A percentile compares a stretch with the other conserved stretches of the same genome.
Conservation (phyloP, 805 yeast species). For the Yamadazyma nakazawae region DNA sequence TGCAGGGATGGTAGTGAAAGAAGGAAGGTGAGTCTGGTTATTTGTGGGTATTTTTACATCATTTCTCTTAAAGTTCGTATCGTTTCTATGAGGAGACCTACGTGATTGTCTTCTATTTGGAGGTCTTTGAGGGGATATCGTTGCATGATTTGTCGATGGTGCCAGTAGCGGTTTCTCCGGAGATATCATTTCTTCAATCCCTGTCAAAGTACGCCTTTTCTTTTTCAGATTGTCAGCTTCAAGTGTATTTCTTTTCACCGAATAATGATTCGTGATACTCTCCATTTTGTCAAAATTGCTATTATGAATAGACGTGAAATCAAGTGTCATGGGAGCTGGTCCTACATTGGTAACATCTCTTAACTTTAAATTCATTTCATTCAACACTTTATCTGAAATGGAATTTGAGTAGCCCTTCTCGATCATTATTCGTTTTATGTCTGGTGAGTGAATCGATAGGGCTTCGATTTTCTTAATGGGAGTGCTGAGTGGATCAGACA, state of each 20-base stretch:
- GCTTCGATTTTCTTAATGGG: conserved; percentile 39
- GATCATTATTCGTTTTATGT: conserved; percentile 27
- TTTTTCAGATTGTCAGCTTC: conserved; percentile 6
- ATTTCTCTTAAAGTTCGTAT: neutral
- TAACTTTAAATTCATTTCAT: conserved; percentile 40
- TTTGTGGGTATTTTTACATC: neutral
- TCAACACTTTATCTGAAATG: conserved; percentile 43
- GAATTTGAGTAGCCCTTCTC: conserved; percentile 47
- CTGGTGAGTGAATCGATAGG: conserved; percentile 32
- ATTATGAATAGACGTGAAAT: conserved; percentile 11
- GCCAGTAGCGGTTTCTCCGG: neutral
- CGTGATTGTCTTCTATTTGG: neutral
- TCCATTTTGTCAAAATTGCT: conserved; percentile 45
- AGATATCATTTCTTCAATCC: conserved; percentile 33
- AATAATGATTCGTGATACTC: conserved; percentile 47
- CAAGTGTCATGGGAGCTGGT: conserved; percentile 9
- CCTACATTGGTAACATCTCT: conserved; percentile 11
- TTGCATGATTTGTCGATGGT: neutral
- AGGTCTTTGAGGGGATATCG: neutral
- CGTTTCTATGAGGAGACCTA: neutral
- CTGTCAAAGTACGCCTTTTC: conserved; percentile 38
- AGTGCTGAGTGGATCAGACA: conserved; percentile 27
- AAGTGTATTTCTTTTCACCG: conserved; percentile 25
- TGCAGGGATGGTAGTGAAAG: neutral
- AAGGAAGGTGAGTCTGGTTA: too few species aligned